Conservation (phyloP, 73 alveolate genomes). For the Uronychia binucleata region DNA sequence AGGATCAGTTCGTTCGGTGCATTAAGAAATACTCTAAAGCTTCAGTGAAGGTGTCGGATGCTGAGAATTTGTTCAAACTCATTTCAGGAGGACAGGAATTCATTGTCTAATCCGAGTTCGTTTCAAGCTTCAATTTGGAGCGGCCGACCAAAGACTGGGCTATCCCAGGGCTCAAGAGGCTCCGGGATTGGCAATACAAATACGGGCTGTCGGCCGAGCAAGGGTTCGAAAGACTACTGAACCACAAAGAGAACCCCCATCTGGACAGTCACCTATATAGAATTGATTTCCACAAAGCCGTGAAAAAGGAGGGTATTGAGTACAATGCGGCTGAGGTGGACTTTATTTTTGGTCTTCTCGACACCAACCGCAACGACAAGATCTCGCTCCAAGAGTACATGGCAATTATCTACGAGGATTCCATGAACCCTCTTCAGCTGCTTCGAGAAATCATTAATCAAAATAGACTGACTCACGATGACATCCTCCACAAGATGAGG, state of each 20-base stretch:
- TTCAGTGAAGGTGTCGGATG: background rate
- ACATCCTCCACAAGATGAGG: conserved; percentile 47
- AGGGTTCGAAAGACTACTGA: conserved; percentile 18
- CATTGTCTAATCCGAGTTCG: too few species aligned
- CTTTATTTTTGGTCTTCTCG: conserved; percentile 20
- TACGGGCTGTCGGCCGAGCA: conserved; percentile 31
- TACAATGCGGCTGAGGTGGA: conserved; percentile 55
- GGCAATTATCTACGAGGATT: conserved; percentile 26
- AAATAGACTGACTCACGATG: conserved; percentile 47
- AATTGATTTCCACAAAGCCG: conserved; percentile 35
- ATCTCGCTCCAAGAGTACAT: conserved; percentile 32
- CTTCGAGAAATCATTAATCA: conserved; percentile 37
- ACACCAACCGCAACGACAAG: conserved; percentile 28
- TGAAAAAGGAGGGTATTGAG: conserved; percentile 1
- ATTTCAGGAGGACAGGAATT: too few species aligned
- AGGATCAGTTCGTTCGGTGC: background rate
- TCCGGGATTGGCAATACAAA: conserved; percentile 49
- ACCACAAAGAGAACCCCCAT: background rate
- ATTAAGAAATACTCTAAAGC: background rate
- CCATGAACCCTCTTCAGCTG: conserved; percentile 33
- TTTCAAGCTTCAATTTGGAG: background rate
- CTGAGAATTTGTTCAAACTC: too few species aligned
- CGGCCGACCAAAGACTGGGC: background rate
- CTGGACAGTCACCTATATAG: background rate
- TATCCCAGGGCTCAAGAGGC: background rate